Conservation (phyloP, 768 basidiomycete species). For the Naganishia onofrii region DNA sequence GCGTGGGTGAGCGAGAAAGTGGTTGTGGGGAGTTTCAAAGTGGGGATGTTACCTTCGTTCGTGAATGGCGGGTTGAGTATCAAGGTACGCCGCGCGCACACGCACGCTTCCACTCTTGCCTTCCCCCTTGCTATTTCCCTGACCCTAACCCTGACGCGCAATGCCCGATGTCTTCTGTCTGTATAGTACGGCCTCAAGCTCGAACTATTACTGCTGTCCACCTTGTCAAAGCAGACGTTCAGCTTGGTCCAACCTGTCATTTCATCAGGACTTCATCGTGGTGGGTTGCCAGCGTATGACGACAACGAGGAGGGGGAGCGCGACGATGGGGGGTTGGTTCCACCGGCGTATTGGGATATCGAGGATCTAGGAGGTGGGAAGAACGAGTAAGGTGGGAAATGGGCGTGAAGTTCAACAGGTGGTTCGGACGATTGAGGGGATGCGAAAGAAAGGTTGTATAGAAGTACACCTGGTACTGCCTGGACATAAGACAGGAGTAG, state of each 20-base stretch:
- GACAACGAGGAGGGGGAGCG: conserved; percentile 3
- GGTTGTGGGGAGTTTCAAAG: conserved; percentile 1
- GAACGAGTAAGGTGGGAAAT: neutral
- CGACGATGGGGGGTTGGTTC: neutral
- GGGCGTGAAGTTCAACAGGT: neutral
- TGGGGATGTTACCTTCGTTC: conserved; percentile 21
- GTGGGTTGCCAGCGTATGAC: conserved; percentile 6
- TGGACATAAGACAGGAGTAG: too few relatives aligned
- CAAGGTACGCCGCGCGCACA: neutral
- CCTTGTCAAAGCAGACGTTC: neutral
- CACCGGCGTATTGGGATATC: conserved; percentile 13
- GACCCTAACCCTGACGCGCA: too few relatives aligned
- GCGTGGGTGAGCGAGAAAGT: neutral
- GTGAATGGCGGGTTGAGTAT: conserved; percentile 15
- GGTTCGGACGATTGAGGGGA: neutral
- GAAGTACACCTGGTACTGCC: neutral
- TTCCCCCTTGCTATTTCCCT: too few relatives aligned
- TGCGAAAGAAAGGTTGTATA: neutral
- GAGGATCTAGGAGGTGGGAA: neutral
- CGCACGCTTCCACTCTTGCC: too few relatives aligned
- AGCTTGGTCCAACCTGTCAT: conserved; percentile 14
- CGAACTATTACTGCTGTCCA: neutral
- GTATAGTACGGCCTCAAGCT: conserved; percentile 14
- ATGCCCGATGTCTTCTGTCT: too few relatives aligned
- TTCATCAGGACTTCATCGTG: conserved; percentile 7